Base-by-base conservation (phyloP, 164 flowering plant species). In the Vitis amurensis region DNA sequence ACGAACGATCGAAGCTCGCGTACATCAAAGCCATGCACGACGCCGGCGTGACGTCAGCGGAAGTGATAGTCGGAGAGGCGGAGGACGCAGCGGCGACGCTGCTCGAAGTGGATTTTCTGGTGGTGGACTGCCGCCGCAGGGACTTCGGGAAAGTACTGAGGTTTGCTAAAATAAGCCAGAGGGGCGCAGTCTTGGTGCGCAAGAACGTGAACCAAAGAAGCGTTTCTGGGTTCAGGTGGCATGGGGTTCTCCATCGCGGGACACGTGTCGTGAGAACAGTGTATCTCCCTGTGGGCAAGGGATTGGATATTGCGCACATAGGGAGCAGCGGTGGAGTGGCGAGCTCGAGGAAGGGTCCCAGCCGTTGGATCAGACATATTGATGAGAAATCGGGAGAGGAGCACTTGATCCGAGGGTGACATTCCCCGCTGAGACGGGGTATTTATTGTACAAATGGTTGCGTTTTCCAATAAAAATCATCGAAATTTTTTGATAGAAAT, bases 251-350 rank as follows among this genome's bases (percentile, higher is more conserved):
- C 0, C 86, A 68, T 11, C 68, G 67, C 0, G 77, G 78, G 13
- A 67, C 80, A 0, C 75, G 91, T 37, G 80, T 92, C 8, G 92
- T 89, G 8, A 75, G 99, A 49, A 80, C 92, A 13, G 93, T 84
- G 56, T 88, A 78, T 73, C 73, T 93, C 44, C 98, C 99, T 14
- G 96, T 93, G 1, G 96, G 96, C 27, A 78, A 83, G 60, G 97
- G 99, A 2, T 56, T 95, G 73, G 97, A 95, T 63, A 87, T 91
- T 11, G 93, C 92, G 0, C 87, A 95, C 68, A 85, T 93, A 0
- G 88, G 77, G 0, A 55, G 75, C 11, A 37, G 64, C 1, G 79
- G 76, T 10, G 80, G 72, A 3, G 44, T 70, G 68, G 49, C 67
- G 15, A 37, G 70, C 30, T 29, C 76, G 5, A 68, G 55, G 49